These are phyloP conservation scores for Cyclostephanos tholiformis DNA, from an alignment of 108 stramenopile genomes.

Conservation along the genomic window DNA sequence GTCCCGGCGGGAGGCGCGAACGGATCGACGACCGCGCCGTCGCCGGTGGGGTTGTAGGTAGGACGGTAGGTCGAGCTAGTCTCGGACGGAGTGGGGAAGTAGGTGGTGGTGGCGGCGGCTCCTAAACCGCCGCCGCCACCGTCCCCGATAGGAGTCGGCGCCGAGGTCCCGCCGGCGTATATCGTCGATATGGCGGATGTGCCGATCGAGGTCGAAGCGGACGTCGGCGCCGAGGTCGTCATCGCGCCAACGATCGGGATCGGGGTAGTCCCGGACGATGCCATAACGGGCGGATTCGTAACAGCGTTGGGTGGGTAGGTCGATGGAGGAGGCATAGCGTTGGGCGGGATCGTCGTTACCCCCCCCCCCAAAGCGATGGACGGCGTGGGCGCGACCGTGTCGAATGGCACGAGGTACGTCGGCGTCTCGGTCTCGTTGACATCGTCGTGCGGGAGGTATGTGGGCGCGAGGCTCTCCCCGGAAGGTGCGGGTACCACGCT, in stretches of 20 bases:
- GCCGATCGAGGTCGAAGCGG: too few species aligned
- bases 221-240: too few species aligned
- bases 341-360: not conserved
- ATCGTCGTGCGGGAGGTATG: not conserved
- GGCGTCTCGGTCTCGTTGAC: not conserved
- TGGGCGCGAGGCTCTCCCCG: too few species aligned
- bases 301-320: not conserved
- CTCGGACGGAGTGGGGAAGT: not conserved
- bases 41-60: constrained; percentile 14
- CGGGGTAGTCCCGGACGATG: not conserved
- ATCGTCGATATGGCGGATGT: too few species aligned
- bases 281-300: constrained; percentile 3
- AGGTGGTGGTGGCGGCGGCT: too few species aligned
- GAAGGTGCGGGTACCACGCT: too few species aligned
- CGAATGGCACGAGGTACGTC: constrained; percentile 1
- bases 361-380: too few species aligned
- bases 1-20: constrained; percentile 9
- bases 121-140: too few species aligned
- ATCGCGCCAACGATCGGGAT: not conserved
- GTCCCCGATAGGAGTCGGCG: too few species aligned
- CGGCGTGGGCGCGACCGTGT: too few species aligned
- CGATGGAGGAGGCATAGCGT: not conserved
- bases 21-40: constrained; percentile 14
- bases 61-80: not conserved
- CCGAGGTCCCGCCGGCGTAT: too few species aligned